A percentile compares a stretch with the other conserved stretches of the same genome.
Evolutionary conservation across 768 basidiomycete genomes (phyloP).

Genomic region (Tricholoma flavovirens): DNA sequence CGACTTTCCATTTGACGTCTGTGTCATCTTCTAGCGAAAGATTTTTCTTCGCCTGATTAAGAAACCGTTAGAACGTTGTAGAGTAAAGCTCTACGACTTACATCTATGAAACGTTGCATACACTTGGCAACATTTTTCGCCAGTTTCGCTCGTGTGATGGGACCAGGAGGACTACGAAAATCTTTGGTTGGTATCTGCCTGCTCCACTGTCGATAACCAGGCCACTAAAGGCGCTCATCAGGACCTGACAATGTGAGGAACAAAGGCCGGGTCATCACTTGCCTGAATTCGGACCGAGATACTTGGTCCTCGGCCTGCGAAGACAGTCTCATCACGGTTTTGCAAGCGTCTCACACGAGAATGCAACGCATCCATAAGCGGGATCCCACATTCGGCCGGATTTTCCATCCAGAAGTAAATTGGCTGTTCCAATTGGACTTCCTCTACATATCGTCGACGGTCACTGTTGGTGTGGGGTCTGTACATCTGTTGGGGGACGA

Average conservation of each 20-base stretch:
- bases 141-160: slow-evolving; percentile 70
- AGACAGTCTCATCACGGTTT: slow-evolving; percentile 61
- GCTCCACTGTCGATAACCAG: slow-evolving; percentile 72
- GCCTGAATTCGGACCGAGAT: slow-evolving; percentile 78
- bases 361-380: slow-evolving; percentile 57
- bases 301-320: slow-evolving; percentile 68
- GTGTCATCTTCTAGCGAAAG: slow-evolving; percentile 59
- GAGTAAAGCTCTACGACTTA: slow-evolving; percentile 24
- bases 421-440: slow-evolving; percentile 56
- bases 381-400: slow-evolving; percentile 55
- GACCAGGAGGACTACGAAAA: slow-evolving; percentile 71
- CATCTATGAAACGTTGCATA: slow-evolving; percentile 61
- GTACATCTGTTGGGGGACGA: slow-evolving; percentile 68
- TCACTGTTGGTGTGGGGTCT: slow-evolving; percentile 75
- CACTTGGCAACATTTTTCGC: slow-evolving; percentile 80
- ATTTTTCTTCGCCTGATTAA: slow-evolving; percentile 40
- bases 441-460: slow-evolving; percentile 69
- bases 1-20: slow-evolving; percentile 60
- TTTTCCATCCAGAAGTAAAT: slow-evolving; percentile 55
- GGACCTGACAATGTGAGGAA: slow-evolving; percentile 5
- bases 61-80: slow-evolving; percentile 6
- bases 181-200: slow-evolving; percentile 80
- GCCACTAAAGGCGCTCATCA: slow-evolving; percentile 49
- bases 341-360: slow-evolving; percentile 50
- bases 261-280: slow-evolving; percentile 14